Evolutionary conservation across 2,329 filamentous ascomycete genomes (phyloP).

Genomic region (Ascomycota sp.): DNA sequence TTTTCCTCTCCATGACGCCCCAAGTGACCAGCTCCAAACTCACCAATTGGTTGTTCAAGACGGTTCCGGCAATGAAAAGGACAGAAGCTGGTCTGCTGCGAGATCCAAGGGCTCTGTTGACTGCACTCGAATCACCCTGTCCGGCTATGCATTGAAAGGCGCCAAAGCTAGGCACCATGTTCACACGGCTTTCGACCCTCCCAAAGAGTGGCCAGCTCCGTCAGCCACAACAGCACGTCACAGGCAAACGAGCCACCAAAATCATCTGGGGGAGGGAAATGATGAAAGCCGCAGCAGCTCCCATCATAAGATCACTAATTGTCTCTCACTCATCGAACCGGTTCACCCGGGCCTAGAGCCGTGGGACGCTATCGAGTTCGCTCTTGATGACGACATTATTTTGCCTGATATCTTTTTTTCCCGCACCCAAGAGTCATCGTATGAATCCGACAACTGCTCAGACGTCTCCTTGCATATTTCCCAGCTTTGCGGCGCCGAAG

Average conservation of each 20-base stretch:
- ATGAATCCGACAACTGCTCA: not conserved
- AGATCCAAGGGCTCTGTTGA: no score
- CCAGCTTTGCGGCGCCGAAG: not conserved
- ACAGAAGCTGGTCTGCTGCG: no score
- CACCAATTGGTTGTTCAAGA: no score
- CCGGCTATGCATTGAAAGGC: no score
- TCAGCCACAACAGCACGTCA: conserved; percentile 18
- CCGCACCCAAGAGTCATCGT: not conserved
- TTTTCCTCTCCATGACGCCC: no score
- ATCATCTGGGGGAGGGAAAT: conserved; percentile 28
- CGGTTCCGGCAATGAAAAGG: no score
- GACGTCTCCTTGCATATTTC: not conserved
- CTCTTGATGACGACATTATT: conserved; percentile 4
- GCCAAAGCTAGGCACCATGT: no score
- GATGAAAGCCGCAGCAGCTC: conserved; percentile 12
- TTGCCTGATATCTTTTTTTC: not conserved
- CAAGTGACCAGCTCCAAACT: no score
- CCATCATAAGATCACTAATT: conserved; percentile 6
- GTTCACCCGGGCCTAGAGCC: conserved; percentile 18
- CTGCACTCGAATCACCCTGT: no score
- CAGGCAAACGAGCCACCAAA: conserved; percentile 34
- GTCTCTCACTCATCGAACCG: conserved; percentile 9
- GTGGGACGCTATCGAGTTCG: conserved; percentile 28
- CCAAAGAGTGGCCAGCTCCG: no score
- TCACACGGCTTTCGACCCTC: no score